Evolutionary conservation across 495 filamentous ascomycete genomes (phyloP).

Genomic region (Penicillium roqueforti): DNA sequence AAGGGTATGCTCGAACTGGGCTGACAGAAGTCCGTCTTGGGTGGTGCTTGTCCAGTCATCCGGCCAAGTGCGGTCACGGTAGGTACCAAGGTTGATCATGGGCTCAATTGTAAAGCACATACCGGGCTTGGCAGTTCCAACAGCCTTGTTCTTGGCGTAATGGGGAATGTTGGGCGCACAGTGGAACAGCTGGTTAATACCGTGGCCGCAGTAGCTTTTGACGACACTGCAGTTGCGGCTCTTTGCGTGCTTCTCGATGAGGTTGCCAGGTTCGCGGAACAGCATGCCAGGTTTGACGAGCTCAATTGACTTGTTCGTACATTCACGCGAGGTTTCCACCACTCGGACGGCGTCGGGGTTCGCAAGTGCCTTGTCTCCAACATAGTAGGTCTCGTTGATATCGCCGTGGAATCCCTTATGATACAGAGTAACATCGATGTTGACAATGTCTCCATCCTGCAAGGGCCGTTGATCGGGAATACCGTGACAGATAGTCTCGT

Average conservation of each 20-base stretch:
- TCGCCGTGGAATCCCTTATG: slow-evolving; percentile 86
- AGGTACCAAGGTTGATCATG: slow-evolving; percentile 81
- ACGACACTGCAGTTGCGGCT: slow-evolving; percentile 72
- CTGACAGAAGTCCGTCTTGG: slow-evolving; percentile 73
- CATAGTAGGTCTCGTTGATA: slow-evolving; percentile 89
- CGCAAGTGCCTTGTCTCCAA: slow-evolving; percentile 69
- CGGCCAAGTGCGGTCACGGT: slow-evolving; percentile 81
- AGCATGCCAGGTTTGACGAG: slow-evolving; percentile 82
- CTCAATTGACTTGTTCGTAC: slow-evolving; percentile 76
- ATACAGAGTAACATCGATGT: slow-evolving; percentile 84
- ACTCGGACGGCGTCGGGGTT: slow-evolving; percentile 80
- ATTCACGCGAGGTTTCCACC: slow-evolving; percentile 76
- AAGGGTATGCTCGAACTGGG: slow-evolving; percentile 93
- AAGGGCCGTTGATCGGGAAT: slow-evolving; percentile 79
- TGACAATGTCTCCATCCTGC: slow-evolving; percentile 81
- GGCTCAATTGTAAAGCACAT: slow-evolving; percentile 96
- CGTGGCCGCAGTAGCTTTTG: slow-evolving; percentile 86
- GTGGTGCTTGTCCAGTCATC: slow-evolving; percentile 90
- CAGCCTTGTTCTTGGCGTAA: slow-evolving; percentile 87
- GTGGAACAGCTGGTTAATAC: slow-evolving; percentile 83
- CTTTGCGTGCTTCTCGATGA: slow-evolving; percentile 85
- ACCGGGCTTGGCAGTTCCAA: slow-evolving; percentile 77
- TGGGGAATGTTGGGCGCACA: slow-evolving; percentile 81
- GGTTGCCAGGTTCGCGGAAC: slow-evolving; percentile 77
- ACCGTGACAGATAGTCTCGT: slow-evolving; percentile 95